Conservation (phyloP, 306 rosid species). For the Cicer judaicum region DNA sequence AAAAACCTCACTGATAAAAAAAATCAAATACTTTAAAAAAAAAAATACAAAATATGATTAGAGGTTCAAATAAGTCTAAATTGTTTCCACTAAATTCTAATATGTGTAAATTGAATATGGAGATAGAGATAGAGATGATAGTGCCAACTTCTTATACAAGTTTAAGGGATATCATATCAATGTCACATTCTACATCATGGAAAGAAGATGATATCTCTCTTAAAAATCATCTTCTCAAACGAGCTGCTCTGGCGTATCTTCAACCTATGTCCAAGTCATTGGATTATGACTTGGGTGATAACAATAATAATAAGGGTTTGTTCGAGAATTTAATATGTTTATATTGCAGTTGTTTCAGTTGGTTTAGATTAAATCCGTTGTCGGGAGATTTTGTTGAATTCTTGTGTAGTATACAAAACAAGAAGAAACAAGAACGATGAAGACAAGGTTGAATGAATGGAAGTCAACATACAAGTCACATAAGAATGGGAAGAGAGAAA, state of each 20-base stretch:
- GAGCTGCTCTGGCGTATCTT: constrained; percentile 77
- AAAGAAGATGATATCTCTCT: constrained; percentile 62
- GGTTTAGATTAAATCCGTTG: too few relatives aligned
- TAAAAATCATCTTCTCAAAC: constrained; percentile 69
- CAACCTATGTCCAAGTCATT: constrained; percentile 55
- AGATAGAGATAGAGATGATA: constrained; percentile 44
- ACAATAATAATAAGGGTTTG: not conserved
- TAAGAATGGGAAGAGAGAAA: too few relatives aligned
- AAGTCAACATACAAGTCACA: too few relatives aligned
- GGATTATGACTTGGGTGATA: not conserved
- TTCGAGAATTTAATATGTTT: constrained; percentile 11
- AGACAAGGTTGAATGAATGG: too few relatives aligned
- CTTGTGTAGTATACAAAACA: too few relatives aligned
- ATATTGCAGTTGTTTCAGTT: too few relatives aligned
- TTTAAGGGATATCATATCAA: constrained; percentile 59
- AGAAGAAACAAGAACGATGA: too few relatives aligned
- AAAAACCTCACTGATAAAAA: not conserved
- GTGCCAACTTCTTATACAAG: constrained; percentile 55
- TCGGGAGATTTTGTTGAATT: too few relatives aligned
- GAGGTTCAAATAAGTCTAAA: not conserved
- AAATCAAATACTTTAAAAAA: too few relatives aligned
- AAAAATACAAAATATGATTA: not conserved
- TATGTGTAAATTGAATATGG: not conserved
- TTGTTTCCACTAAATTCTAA: not conserved
- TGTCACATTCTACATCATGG: constrained; percentile 41